Evolutionary conservation across 2,329 filamentous ascomycete species (phyloP).

Genomic region (Diaporthe citri): DNA sequence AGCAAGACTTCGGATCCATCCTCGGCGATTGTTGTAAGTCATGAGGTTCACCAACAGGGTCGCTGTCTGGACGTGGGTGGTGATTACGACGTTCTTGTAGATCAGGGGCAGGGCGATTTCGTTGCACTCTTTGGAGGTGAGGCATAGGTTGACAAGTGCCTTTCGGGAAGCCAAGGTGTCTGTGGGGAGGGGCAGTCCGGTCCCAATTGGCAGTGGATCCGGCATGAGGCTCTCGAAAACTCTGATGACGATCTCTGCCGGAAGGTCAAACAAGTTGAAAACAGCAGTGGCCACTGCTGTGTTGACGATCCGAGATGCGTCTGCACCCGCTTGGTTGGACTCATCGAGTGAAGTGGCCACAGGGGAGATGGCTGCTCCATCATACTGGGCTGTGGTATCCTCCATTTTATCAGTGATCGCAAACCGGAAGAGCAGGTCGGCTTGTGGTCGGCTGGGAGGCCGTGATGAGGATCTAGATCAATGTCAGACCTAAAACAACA

Average conservation of each 20-base stretch:
- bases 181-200: fast-evolving
- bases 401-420: too few relatives aligned
- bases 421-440: too few relatives aligned
- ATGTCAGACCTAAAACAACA: too few relatives aligned
- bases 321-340: too few relatives aligned
- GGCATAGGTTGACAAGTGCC: neutral
- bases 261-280: neutral
- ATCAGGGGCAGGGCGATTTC: neutral
- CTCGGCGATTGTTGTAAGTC: neutral
- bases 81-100: neutral
- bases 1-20: neutral
- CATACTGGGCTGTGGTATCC: too few relatives aligned
- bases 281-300: too few relatives aligned
- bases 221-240: neutral
- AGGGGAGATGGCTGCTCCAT: too few relatives aligned
- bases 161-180: neutral
- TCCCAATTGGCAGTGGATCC: neutral
- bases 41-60: neutral
- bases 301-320: too few relatives aligned
- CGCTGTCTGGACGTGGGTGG: neutral
- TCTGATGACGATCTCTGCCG: neutral
- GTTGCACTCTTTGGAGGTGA: neutral
- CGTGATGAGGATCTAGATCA: too few relatives aligned
- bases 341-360: too few relatives aligned
- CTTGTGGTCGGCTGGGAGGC: too few relatives aligned